Percentiles rank a stretch among this genome's conserved stretches.
These are phyloP conservation scores for Podila horticola DNA, from an alignment of 192 early-diverging fungal genomes.

Conservation along the genomic window DNA sequence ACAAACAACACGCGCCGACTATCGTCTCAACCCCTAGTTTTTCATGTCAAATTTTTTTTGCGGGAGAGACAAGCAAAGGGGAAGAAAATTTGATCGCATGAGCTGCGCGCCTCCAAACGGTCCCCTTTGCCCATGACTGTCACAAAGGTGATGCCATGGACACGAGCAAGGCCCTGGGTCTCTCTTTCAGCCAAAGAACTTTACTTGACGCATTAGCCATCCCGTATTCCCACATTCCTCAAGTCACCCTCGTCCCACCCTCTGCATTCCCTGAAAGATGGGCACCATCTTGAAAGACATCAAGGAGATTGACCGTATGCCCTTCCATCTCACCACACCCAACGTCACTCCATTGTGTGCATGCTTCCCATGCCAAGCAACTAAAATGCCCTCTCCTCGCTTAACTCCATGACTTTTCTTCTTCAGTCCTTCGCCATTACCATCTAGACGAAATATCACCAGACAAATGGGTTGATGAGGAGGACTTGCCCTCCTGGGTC, in stretches of 20 bases:
- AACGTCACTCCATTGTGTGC: not conserved
- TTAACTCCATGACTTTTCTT: not conserved
- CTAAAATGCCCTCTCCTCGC: not conserved
- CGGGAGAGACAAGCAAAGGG: too few relatives aligned
- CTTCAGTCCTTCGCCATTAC: conserved; percentile 60
- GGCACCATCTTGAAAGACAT: conserved; percentile 36
- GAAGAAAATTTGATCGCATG: too few relatives aligned
- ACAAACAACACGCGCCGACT: too few relatives aligned
- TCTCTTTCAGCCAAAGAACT: too few relatives aligned
- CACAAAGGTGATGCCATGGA: too few relatives aligned
- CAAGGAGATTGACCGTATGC: conserved; percentile 49
- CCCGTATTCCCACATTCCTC: not conserved
- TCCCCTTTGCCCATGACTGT: too few relatives aligned
- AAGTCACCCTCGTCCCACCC: not conserved
- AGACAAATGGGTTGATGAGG: conserved; percentile 60
- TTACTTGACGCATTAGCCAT: too few relatives aligned
- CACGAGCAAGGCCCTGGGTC: too few relatives aligned
- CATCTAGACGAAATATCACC: conserved; percentile 60
- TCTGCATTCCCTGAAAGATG: conserved; percentile 14
- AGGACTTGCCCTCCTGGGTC: conserved; percentile 51
- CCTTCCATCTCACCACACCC: not conserved
- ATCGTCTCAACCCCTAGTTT: too few relatives aligned
- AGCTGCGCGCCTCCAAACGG: too few relatives aligned
- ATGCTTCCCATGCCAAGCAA: not conserved
- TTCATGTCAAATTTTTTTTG: too few relatives aligned